Conservation (phyloP, 2,329 filamentous ascomycete species). For the Ophiostoma sp. region DNA sequence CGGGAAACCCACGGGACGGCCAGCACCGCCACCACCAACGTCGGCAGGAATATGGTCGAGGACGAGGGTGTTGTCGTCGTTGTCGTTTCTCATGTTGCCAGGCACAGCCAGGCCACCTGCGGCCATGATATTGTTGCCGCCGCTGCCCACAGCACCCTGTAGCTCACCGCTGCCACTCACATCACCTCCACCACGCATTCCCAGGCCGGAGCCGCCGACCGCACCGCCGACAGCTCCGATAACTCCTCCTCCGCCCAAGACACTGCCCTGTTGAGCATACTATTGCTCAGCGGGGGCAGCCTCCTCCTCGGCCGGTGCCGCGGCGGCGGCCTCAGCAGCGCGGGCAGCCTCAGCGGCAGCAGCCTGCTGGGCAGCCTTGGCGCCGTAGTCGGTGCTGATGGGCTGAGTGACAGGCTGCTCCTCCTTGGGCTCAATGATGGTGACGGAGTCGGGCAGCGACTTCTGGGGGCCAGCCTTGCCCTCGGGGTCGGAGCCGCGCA, state of each 20-base stretch:
- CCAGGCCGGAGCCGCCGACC: background rate
- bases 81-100: background rate
- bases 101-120: background rate
- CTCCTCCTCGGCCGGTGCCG: slow-evolving; percentile 52
- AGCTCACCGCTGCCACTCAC: background rate
- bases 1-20: background rate
- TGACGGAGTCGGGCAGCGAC: slow-evolving; percentile 96
- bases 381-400: slow-evolving; percentile 97
- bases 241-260: background rate
- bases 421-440: slow-evolving; percentile 99
- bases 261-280: slow-evolving; percentile 32
- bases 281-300: slow-evolving; percentile 52
- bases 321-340: slow-evolving; percentile 48
- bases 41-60: slow-evolving; percentile 1
- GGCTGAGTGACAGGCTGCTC: slow-evolving; percentile 94
- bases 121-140: background rate
- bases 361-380: slow-evolving; percentile 72
- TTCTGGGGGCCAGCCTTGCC: slow-evolving; percentile 98
- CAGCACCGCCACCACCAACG: slow-evolving; percentile 1
- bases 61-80: slow-evolving; percentile 3
- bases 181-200: background rate
- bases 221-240: background rate
- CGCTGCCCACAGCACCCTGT: background rate
- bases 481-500: slow-evolving; percentile 98
- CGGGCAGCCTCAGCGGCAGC: slow-evolving; percentile 63